Conservation (phyloP, 768 basidiomycete species). For the Mrakia frigida region DNA sequence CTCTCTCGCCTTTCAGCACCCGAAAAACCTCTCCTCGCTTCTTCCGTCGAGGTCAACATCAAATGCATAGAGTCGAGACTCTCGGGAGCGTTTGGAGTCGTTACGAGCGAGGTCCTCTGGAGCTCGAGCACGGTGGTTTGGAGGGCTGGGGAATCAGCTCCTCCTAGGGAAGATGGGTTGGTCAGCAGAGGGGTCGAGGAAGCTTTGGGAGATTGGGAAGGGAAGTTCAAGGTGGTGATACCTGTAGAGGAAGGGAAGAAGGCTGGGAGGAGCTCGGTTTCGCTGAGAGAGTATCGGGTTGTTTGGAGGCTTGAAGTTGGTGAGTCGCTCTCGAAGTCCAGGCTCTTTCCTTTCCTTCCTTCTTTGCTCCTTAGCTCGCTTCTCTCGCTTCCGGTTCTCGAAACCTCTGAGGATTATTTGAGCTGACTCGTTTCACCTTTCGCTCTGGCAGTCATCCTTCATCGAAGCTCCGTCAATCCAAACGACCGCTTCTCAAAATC, state of each 20-base stretch:
- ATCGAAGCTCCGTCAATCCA: not conserved
- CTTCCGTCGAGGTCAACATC: not conserved
- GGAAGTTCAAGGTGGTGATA: not conserved
- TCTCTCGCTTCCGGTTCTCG: not conserved
- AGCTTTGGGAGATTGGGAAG: not conserved
- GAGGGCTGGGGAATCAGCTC: not conserved
- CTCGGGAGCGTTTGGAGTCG: not conserved
- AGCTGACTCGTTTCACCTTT: not conserved
- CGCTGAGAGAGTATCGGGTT: slow-evolving; percentile 1
- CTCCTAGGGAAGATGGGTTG: not conserved
- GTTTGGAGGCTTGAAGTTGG: slow-evolving; percentile 4
- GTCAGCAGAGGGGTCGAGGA: not conserved
- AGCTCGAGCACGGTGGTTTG: not conserved
- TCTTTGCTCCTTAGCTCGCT: not conserved
- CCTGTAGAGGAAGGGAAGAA: not conserved
- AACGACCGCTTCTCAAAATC: not conserved
- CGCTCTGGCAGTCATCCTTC: not conserved
- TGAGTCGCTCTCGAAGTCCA: slow-evolving; percentile 1
- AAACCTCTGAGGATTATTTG: not conserved
- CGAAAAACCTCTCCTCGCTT: not conserved
- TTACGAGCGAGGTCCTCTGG: not conserved
- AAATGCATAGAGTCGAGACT: not conserved
- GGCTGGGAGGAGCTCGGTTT: slow-evolving; percentile 1
- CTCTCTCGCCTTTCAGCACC: not conserved
- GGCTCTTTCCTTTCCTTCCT: too few relatives aligned